Evolutionary conservation across 352 stramenopile genomes (phyloP), one percentile per base, ranked within the genome.

Genomic region (Discostella stelligera): DNA sequence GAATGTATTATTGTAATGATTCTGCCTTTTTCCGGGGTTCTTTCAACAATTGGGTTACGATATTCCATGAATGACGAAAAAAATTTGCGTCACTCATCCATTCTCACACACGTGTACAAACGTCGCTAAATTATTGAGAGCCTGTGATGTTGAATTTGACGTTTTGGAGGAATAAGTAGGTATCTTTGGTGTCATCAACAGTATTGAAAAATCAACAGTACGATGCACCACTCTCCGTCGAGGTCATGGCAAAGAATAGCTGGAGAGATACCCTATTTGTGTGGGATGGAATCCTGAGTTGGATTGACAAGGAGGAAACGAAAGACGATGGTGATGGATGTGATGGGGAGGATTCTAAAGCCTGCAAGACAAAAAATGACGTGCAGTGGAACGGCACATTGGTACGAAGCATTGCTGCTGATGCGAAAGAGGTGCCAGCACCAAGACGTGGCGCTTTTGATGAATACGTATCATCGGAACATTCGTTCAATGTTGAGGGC

Each of bases 201-300:
- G n/a, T n/a, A n/a, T n/a, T n/a, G n/a, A n/a, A n/a, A n/a, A n/a
- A n/a, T n/a, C n/a, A n/a, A n/a, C 50, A 32, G 6, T 55, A n/a
- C 2, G n/a, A 58, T 58, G 27, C 50, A 56, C 2, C 46, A 2
- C 46, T 23, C 50, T 44, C 37, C 37, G 37, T 44, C 37, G 11
- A 72, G 37, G 66, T 55, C 58, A 81, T 81, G 73, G 41, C 52
- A 32, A 54, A 62, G 10, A 71, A 80, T 27, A 37, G 46, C 27
- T 84, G 75, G 80, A 68, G 49, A 18, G 64, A 84, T 14, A 88
- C 78, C 3, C 56, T 88, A 1, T 84, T 79, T 55, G 71, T 88
- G 14, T 88, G 82, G 82, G 82, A 88, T 71, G 82, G 82, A 23
- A 88, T 88, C 48, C 53, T 88, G 0, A 66, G 48, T 14, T 37